These are phyloP conservation scores for Tuber umbilicatum DNA, from an alignment of 495 filamentous ascomycete genomes.

Conservation along the genomic window DNA sequence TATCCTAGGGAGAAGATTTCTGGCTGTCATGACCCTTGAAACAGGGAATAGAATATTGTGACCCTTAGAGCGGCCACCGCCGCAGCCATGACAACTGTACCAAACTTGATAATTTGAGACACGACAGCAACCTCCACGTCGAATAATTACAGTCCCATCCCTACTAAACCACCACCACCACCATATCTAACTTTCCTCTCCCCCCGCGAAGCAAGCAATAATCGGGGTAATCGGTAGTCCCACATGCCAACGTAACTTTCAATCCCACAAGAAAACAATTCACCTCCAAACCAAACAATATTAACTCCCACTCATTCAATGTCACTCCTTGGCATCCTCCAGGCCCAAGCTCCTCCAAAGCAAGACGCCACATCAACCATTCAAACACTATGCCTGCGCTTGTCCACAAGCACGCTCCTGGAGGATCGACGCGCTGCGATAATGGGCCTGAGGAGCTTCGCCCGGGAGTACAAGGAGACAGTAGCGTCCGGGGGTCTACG, in stretches of 20 bases:
- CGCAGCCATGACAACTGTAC: slow-evolving; percentile 34
- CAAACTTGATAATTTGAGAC: slow-evolving; percentile 3
- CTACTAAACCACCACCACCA: not conserved
- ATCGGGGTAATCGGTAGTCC: not conserved
- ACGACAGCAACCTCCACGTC: not conserved
- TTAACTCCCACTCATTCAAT: slow-evolving; percentile 22
- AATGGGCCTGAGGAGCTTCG: slow-evolving; percentile 86
- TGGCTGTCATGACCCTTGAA: not conserved
- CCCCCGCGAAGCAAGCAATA: not conserved
- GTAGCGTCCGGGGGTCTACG: slow-evolving; percentile 88
- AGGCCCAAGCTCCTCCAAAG: slow-evolving; percentile 73
- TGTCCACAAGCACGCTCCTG: slow-evolving; percentile 78
- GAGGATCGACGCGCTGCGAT: slow-evolving; percentile 93
- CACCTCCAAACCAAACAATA: slow-evolving; percentile 11
- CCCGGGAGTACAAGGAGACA: slow-evolving; percentile 88
- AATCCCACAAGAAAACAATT: not conserved
- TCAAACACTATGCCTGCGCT: slow-evolving; percentile 72
- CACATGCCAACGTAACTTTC: not conserved
- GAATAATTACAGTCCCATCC: not conserved
- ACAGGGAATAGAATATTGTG: slow-evolving; percentile 19
- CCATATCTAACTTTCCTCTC: not conserved
- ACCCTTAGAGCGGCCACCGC: slow-evolving; percentile 26
- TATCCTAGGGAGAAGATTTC: not conserved
- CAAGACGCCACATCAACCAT: slow-evolving; percentile 95
- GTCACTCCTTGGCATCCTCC: slow-evolving; percentile 42